Evolutionary conservation across 2,329 filamentous ascomycete species (phyloP).

Genomic region (Corinectria fuckeliana): DNA sequence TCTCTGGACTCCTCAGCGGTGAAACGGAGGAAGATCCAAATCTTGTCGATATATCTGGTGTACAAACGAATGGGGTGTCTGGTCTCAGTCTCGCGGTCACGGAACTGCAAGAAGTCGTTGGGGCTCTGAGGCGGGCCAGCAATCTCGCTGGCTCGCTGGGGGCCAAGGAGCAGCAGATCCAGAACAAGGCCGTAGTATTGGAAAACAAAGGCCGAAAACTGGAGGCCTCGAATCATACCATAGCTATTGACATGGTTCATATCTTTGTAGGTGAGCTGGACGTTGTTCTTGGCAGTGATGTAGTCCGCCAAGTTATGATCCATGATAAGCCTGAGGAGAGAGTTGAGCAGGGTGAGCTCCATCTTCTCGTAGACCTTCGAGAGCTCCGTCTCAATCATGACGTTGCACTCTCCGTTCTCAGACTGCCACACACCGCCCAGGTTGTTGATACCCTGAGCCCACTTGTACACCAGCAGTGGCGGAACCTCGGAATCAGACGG

Average conservation of each 20-base stretch:
- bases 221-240: conserved; percentile 95
- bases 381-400: conserved; percentile 96
- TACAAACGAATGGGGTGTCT: conserved; percentile 97
- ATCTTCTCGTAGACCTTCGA: conserved; percentile 99
- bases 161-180: conserved; percentile 87
- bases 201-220: conserved; percentile 98
- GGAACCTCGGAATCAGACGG: conserved; percentile 98
- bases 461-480: conserved; percentile 93
- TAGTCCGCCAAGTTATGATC: conserved; percentile 99
- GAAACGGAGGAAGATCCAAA: conserved; percentile 97
- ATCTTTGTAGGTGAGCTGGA: conserved; percentile 98
- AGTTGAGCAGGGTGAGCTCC: conserved; percentile 93
- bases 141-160: conserved; percentile 97
- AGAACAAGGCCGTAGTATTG: conserved; percentile 98
- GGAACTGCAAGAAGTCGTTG: conserved; percentile 98
- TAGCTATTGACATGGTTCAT: conserved; percentile 99
- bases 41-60: conserved; percentile 96
- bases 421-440: conserved; percentile 94
- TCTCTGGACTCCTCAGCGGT: conserved; percentile 93
- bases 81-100: conserved; percentile 88
- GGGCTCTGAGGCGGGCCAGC: conserved; percentile 91
- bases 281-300: conserved; percentile 99
- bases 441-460: conserved; percentile 99
- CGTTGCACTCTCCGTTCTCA: conserved; percentile 93
- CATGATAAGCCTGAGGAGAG: conserved; percentile 93